phyloP scores from a whole-genome alignment of 257 asterid species.

The Solanum chmielewskii region DNA sequence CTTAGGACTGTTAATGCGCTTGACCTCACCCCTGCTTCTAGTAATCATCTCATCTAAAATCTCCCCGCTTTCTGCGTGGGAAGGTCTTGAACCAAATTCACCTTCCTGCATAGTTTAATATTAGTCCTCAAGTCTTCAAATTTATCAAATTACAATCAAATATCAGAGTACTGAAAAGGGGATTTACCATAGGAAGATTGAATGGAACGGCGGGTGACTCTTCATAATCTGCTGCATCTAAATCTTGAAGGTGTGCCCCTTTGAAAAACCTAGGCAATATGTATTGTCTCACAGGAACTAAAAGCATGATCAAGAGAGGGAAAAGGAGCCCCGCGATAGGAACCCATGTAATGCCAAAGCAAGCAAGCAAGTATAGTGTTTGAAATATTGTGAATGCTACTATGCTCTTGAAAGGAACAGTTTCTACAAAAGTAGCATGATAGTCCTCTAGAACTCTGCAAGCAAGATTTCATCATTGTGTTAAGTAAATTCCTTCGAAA shows the following conservation, averaged over 20 bases:
- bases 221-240: constrained; percentile 86
- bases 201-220: constrained; percentile 63
- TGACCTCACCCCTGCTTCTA: constrained; percentile 84
- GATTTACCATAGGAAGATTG: constrained; percentile 34
- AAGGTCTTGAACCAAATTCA: constrained; percentile 38
- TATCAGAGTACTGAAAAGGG: background rate
- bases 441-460: constrained; percentile 71
- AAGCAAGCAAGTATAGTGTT: constrained; percentile 54
- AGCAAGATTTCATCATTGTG: background rate
- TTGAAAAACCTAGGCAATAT: constrained; percentile 61
- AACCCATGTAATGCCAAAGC: constrained; percentile 86
- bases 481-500: background rate
- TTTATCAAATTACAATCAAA: background rate
- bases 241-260: constrained; percentile 73
- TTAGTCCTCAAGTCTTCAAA: background rate
- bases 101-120: constrained; percentile 35
- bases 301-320: constrained; percentile 72
- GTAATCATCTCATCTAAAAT: constrained; percentile 67
- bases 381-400: constrained; percentile 65
- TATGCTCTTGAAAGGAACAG: constrained; percentile 76
- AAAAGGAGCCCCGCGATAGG: constrained; percentile 81
- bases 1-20: constrained; percentile 48
- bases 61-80: constrained; percentile 57
- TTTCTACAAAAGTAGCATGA: constrained; percentile 77
- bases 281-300: constrained; percentile 79